phyloP scores from a whole-genome alignment of 257 asterid species.

The Salvia hispanica region DNA sequence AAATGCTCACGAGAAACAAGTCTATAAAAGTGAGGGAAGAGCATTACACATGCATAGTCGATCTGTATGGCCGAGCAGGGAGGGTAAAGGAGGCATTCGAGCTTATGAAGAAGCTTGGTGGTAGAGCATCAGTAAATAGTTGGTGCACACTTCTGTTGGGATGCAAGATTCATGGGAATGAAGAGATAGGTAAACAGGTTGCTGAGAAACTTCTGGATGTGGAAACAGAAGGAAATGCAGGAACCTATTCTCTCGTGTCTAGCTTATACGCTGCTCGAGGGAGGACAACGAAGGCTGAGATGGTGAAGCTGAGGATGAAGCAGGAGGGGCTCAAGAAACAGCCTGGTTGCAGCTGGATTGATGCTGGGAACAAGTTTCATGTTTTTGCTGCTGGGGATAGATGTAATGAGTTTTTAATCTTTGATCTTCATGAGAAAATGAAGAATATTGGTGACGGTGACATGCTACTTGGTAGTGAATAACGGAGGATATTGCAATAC shows the following conservation, averaged over 20 bases:
- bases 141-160: constrained; percentile 66
- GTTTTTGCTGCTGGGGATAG: constrained; percentile 55
- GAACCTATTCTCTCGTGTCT: constrained; percentile 38
- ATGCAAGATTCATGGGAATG: constrained; percentile 55
- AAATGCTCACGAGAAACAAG: constrained; percentile 45
- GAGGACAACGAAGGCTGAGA: constrained; percentile 52
- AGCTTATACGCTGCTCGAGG: constrained; percentile 41
- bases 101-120: constrained; percentile 40
- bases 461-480: constrained; percentile 6
- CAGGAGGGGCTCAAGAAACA: constrained; percentile 59
- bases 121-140: constrained; percentile 35
- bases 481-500: too few relatives aligned
- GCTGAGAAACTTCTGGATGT: constrained; percentile 42
- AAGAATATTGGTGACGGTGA: constrained; percentile 35
- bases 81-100: constrained; percentile 53
- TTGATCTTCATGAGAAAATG: constrained; percentile 52
- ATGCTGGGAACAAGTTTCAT: constrained; percentile 50
- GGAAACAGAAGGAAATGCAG: constrained; percentile 33
- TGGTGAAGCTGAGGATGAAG: constrained; percentile 56
- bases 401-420: constrained; percentile 35
- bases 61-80: constrained; percentile 62
- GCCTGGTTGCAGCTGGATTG: constrained; percentile 79
- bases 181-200: constrained; percentile 45
- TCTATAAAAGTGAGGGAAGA: constrained; percentile 53
- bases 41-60: constrained; percentile 59